phyloP scores from a whole-genome alignment of 129 eudicot genomes.

The Gnaphalium uliginosum region DNA sequence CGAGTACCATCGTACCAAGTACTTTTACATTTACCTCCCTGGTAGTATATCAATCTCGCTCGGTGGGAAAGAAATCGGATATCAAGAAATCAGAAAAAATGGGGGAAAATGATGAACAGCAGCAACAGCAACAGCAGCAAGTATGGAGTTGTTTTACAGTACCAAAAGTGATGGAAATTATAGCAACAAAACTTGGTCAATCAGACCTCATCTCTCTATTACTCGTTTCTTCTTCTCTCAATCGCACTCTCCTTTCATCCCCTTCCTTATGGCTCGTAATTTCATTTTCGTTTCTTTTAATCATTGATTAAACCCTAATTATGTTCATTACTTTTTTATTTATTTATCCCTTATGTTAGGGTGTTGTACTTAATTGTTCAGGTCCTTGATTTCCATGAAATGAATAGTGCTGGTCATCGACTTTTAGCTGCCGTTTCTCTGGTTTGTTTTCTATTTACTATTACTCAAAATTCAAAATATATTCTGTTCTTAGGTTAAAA shows the following conservation, averaged over 20 bases:
- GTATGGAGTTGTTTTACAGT: slow-evolving; percentile 72
- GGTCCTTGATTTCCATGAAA: slow-evolving; percentile 91
- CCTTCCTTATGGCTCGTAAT: slow-evolving; percentile 86
- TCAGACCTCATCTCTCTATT: slow-evolving; percentile 71
- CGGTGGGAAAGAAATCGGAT: background rate
- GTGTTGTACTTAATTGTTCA: slow-evolving; percentile 14
- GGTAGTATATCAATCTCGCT: too few species aligned
- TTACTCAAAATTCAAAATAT: background rate
- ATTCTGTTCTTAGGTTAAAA: background rate
- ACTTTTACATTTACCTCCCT: too few species aligned
- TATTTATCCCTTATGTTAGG: background rate
- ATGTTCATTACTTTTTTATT: background rate
- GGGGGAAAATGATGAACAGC: slow-evolving; percentile 25
- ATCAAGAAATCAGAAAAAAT: slow-evolving; percentile 2
- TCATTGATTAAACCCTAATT: slow-evolving; percentile 7
- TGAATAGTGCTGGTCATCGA: slow-evolving; percentile 76
- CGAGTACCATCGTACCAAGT: too few species aligned
- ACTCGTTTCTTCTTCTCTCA: slow-evolving; percentile 61
- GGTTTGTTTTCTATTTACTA: slow-evolving; percentile 42
- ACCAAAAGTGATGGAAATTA: slow-evolving; percentile 69
- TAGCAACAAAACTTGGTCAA: slow-evolving; percentile 68
- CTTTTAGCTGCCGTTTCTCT: slow-evolving; percentile 84
- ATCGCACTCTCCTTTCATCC: slow-evolving; percentile 65
- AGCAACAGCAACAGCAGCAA: slow-evolving; percentile 24
- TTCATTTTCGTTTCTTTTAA: background rate